A percentile compares a stretch with the other conserved stretches of the same genome.
These are phyloP conservation scores for Blepharisma japonicum DNA, from an alignment of 73 alveolate genomes.

Conservation along the genomic window DNA sequence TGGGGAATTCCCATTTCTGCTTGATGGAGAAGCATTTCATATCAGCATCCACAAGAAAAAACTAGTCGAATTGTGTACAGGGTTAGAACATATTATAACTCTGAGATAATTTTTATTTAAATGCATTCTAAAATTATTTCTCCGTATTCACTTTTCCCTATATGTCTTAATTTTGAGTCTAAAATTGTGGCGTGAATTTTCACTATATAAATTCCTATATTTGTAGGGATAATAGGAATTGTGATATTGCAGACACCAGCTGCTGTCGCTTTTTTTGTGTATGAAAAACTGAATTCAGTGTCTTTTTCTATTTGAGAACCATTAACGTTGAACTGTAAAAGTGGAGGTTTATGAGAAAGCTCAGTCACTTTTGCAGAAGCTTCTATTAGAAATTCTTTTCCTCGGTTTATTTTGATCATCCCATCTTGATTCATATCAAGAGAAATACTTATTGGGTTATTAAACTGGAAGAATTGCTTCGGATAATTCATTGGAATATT, in stretches of 20 bases:
- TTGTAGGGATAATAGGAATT: neutral
- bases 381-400: slow-evolving; percentile 11
- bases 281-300: neutral
- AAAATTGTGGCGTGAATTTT: neutral
- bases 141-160: slow-evolving; percentile 6
- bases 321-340: neutral
- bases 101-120: neutral
- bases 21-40: too few species aligned
- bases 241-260: slow-evolving; percentile 25
- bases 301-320: neutral
- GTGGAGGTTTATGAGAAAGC: neutral
- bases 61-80: too few species aligned
- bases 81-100: too few species aligned
- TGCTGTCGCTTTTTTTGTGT: neutral
- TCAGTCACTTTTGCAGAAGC: slow-evolving; percentile 7
- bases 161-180: neutral
- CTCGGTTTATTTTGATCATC: neutral
- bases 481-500: neutral
- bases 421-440: neutral
- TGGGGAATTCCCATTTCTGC: too few species aligned
- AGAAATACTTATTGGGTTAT: neutral
- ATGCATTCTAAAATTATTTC: slow-evolving; percentile 18
- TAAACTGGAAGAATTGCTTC: neutral
- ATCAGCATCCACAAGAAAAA: too few species aligned
- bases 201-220: neutral